Base-by-base conservation (phyloP, 2,329 filamentous ascomycete species). In the Penicillium thymicola region DNA sequence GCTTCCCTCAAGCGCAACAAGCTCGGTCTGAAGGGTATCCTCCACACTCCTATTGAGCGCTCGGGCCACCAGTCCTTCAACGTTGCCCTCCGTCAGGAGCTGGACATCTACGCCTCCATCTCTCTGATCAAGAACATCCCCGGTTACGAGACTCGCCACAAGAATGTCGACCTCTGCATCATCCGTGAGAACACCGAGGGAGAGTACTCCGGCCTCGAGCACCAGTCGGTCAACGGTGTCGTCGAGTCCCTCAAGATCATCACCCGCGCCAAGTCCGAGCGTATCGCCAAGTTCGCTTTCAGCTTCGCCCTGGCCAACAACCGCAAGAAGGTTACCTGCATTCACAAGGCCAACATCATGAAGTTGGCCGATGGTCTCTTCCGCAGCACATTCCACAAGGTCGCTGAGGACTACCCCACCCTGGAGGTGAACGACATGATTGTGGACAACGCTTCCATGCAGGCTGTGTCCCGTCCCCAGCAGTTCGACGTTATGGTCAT, bases 321-420 rank as follows among this genome's bases (percentile, higher is more conserved):
- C 85, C 87, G 94, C 76, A 93, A 95, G 85, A 97, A 97, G 89
- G 91, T 99, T 57, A 97, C 94, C 67, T 97, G 93, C 82, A 97
- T 99, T 75, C 94, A 99, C 89, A 99, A 99, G 86, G 94, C 94
- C 80, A 99, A 99, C 85, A 99, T 99, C 82, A 99, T 99, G 94
- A 99, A 99, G 86, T 85, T 99, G 58, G 93, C 92, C 76, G 94
- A 99, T 70, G 94, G 94, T 79, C 89, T 99, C 56, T 99, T 99
- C 90, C 89, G 94, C 77, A 93, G 88, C 81, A 97, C 94, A 67
- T 95, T 97, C 85, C 91, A 96, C 82, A 84, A 87, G 72, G 87
- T 94, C 67, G 90, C 92, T 66, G 89, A 95, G 82, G 91, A 96
- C 77, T 99, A 94, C 82, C 93, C 94, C 59, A 95, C 90, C 62